Evolutionary conservation across 2,329 filamentous ascomycete genomes (phyloP).

Genomic region (Elsinoe australis): DNA sequence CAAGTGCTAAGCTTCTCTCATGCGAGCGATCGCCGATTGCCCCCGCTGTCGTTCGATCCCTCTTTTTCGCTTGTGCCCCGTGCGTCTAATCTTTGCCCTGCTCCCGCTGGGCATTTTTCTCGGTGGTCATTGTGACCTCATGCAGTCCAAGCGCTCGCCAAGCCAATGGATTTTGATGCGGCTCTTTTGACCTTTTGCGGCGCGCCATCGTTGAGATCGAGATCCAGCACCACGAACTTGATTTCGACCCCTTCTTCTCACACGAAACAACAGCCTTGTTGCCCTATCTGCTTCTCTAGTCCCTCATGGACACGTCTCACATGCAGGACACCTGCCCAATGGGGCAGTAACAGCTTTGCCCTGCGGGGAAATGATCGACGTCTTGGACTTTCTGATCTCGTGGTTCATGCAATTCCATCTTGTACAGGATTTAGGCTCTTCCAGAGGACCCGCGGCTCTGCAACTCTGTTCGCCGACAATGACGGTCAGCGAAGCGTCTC

Average conservation of each 20-base stretch:
- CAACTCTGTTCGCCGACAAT: too few relatives aligned
- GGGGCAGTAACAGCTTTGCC: too few relatives aligned
- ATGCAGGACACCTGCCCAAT: slow-evolving; percentile 5
- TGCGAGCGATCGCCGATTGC: slow-evolving; percentile 8
- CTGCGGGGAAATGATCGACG: too few relatives aligned
- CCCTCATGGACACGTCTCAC: not conserved
- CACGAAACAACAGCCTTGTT: not conserved
- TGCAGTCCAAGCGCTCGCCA: not conserved
- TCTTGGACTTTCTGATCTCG: too few relatives aligned
- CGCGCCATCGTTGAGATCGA: slow-evolving; percentile 10
- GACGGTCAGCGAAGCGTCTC: not conserved
- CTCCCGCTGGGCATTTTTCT: not conserved
- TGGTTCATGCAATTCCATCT: too few relatives aligned
- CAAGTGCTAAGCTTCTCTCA: not conserved
- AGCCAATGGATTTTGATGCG: too few relatives aligned
- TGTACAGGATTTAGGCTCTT: too few relatives aligned
- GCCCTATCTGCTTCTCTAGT: not conserved
- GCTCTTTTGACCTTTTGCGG: too few relatives aligned
- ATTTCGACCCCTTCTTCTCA: slow-evolving; percentile 1
- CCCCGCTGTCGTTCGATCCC: slow-evolving; percentile 4
- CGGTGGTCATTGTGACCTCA: slow-evolving; percentile 5
- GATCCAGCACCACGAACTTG: not conserved
- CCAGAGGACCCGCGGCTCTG: too few relatives aligned
- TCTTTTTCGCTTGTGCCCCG: not conserved
- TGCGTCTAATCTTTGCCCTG: too few relatives aligned